Evolutionary conservation across 306 rosid genomes (phyloP).

Genomic region (Senna siamea): DNA sequence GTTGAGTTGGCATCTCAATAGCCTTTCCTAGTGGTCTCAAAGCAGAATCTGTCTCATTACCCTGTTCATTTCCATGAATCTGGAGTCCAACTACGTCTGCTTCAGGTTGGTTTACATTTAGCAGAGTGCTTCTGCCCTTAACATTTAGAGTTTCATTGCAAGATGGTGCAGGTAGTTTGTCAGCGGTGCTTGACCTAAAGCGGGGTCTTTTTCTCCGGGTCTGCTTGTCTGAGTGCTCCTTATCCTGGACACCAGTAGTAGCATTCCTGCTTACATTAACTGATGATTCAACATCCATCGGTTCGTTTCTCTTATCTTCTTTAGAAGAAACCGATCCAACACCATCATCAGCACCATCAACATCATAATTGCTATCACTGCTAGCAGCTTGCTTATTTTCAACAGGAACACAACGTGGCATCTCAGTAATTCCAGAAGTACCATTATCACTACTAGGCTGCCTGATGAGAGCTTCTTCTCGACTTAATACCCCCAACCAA

Average conservation of each 20-base stretch:
- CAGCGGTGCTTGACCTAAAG: slow-evolving; percentile 36
- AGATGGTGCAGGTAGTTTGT: slow-evolving; percentile 49
- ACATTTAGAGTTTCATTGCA: slow-evolving; percentile 40
- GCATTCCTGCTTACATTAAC: slow-evolving; percentile 37
- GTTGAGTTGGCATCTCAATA: slow-evolving; percentile 46
- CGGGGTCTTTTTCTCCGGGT: slow-evolving; percentile 51
- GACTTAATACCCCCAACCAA: slow-evolving; percentile 89
- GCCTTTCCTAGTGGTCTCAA: slow-evolving; percentile 51
- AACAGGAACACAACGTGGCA: slow-evolving; percentile 45
- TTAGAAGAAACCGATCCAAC: slow-evolving; percentile 85
- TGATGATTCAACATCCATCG: slow-evolving; percentile 57
- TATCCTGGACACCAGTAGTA: slow-evolving; percentile 41
- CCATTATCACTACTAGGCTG: slow-evolving; percentile 92
- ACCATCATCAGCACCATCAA: slow-evolving; percentile 70
- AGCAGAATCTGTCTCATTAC: slow-evolving; percentile 44
- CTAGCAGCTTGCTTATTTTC: slow-evolving; percentile 62
- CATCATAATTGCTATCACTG: slow-evolving; percentile 85
- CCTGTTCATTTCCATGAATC: slow-evolving; percentile 49
- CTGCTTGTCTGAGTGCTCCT: slow-evolving; percentile 52
- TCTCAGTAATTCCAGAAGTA: slow-evolving; percentile 73
- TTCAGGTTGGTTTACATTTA: slow-evolving; percentile 56
- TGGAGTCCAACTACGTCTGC: slow-evolving; percentile 45
- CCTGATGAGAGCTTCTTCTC: slow-evolving; percentile 78
- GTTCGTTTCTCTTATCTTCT: slow-evolving; percentile 53
- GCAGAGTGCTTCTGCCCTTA: slow-evolving; percentile 49